phyloP scores from a whole-genome alignment of 2,329 filamentous ascomycete genomes.

The Aspergillus sp. region DNA sequence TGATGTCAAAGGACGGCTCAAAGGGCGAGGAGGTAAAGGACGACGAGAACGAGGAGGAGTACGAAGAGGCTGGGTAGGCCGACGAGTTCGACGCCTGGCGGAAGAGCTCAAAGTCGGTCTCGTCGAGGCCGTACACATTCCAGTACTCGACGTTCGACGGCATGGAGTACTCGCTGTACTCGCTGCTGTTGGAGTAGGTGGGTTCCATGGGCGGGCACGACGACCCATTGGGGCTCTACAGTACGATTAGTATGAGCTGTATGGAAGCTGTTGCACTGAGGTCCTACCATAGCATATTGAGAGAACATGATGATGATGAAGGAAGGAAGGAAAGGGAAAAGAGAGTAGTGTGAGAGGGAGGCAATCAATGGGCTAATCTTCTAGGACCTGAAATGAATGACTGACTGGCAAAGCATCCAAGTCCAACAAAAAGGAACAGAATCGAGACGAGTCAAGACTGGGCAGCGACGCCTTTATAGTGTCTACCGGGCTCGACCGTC shows the following conservation, averaged over 20 bases:
- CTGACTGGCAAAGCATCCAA: not conserved
- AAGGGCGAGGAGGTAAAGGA: slow-evolving; percentile 6
- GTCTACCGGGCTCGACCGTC: not conserved
- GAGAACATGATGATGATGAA: slow-evolving; percentile 13
- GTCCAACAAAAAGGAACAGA: not conserved
- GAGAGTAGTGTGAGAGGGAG: not conserved
- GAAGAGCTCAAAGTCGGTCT: slow-evolving; percentile 10
- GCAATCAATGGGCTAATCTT: not conserved
- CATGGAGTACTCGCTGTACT: slow-evolving; percentile 20
- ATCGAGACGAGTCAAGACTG: not conserved
- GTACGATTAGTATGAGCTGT: not conserved
- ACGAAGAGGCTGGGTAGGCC: slow-evolving; percentile 3
- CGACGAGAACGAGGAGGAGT: slow-evolving; percentile 4
- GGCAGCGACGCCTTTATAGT: not conserved
- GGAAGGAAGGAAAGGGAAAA: not conserved
- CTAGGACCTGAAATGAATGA: not conserved
- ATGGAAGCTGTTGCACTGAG: not conserved
- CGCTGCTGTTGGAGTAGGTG: slow-evolving; percentile 20
- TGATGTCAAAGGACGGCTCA: slow-evolving; percentile 14
- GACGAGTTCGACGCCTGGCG: not conserved
- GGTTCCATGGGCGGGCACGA: slow-evolving; percentile 22
- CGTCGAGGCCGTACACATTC: slow-evolving; percentile 14
- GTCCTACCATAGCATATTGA: slow-evolving; percentile 13
- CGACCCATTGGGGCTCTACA: slow-evolving; percentile 11
- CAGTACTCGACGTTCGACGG: slow-evolving; percentile 15